These are phyloP conservation scores for Blastobotrys terrestris DNA, from an alignment of 805 yeast species.

Conservation along the genomic window DNA sequence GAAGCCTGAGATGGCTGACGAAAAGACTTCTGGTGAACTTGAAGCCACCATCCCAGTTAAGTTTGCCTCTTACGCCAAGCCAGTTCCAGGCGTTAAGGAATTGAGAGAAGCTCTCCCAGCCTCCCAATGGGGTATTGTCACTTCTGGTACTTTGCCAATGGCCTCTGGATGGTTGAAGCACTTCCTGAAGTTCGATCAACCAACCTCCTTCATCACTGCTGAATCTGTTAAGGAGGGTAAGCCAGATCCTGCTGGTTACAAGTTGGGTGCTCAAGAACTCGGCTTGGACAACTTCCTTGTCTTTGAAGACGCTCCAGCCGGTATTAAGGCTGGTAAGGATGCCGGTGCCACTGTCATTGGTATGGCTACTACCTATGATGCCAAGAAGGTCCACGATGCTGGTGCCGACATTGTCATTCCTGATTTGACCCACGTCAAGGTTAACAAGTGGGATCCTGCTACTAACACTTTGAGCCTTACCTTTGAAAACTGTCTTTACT, in stretches of 20 bases:
- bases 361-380: conserved; percentile 71
- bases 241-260: conserved; percentile 83
- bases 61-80: conserved; percentile 65
- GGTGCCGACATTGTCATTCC: conserved; percentile 82
- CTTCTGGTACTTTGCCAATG: conserved; percentile 72
- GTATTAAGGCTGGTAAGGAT: conserved; percentile 73
- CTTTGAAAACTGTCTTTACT: conserved; percentile 8
- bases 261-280: conserved; percentile 32
- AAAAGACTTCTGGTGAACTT: conserved; percentile 55
- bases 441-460: conserved; percentile 46
- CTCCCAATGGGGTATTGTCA: conserved; percentile 74
- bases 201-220: conserved; percentile 75
- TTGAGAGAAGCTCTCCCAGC: conserved; percentile 38
- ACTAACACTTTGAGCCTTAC: conserved; percentile 20
- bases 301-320: conserved; percentile 88
- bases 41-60: conserved; percentile 66
- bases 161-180: conserved; percentile 72
- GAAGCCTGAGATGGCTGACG: conserved; percentile 69
- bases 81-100: conserved; percentile 70
- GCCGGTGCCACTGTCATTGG: conserved; percentile 83
- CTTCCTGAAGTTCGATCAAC: conserved; percentile 54
- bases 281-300: conserved; percentile 41
- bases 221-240: conserved; percentile 74
- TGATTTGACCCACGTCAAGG: conserved; percentile 58
- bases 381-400: conserved; percentile 59